These are phyloP conservation scores for Reutealis trisperma DNA, from an alignment of 345 rosid genomes.

Conservation along the genomic window DNA sequence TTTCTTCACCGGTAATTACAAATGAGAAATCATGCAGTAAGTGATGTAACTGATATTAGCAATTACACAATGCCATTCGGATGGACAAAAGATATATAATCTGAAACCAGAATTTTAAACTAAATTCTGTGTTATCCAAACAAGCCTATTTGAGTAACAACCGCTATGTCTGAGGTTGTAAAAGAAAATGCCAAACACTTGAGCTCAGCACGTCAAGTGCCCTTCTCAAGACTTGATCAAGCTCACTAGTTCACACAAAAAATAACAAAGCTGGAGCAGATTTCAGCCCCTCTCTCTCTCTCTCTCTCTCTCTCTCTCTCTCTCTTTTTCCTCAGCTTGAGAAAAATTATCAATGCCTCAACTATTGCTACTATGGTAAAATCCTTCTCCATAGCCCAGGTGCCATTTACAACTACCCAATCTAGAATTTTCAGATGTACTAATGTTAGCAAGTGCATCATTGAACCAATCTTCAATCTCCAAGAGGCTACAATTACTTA, in stretches of 20 bases:
- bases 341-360: neutral
- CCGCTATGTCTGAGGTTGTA: neutral
- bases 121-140: neutral
- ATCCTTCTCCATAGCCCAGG: neutral
- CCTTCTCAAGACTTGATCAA: neutral
- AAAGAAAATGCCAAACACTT: neutral
- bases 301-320: no score
- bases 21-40: conserved; percentile 14
- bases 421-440: neutral
- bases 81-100: neutral
- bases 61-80: neutral
- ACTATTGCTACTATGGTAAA: neutral
- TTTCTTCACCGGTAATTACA: conserved; percentile 20
- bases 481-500: neutral
- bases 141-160: neutral
- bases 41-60: conserved; percentile 10
- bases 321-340: neutral
- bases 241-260: neutral
- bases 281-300: no score
- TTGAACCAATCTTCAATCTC: neutral
- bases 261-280: neutral
- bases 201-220: neutral
- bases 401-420: neutral
- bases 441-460: neutral
- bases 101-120: neutral